Conservation (phyloP, 441 rosid species). For the Eruca vesicaria region DNA sequence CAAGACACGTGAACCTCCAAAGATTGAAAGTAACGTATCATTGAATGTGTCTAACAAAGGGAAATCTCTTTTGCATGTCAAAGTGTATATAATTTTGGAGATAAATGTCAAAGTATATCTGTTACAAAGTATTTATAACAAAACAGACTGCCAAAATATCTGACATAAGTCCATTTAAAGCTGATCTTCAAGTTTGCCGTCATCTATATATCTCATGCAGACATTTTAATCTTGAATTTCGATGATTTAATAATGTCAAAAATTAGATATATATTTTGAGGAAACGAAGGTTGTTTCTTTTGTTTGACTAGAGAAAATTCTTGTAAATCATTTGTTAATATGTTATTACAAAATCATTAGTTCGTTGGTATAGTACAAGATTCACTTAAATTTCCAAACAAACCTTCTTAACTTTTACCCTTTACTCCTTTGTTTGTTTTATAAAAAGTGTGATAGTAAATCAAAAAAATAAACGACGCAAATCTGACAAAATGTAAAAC, state of each 20-base stretch:
- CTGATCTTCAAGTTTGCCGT: not conserved
- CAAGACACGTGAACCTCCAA: not conserved
- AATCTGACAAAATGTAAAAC: conserved; percentile 2
- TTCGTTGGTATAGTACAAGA: not conserved
- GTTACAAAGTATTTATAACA: not conserved
- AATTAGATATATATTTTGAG: not conserved
- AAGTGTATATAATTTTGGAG: not conserved
- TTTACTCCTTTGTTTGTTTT: not conserved
- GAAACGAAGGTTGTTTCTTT: not conserved
- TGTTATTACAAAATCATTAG: not conserved
- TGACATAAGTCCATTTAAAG: not conserved
- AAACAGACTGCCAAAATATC: not conserved
- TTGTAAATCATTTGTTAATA: not conserved
- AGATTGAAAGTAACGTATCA: not conserved
- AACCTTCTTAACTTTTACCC: too few relatives aligned
- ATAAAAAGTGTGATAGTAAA: not conserved
- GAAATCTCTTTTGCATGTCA: not conserved
- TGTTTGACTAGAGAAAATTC: not conserved
- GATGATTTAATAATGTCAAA: not conserved
- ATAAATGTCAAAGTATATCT: not conserved
- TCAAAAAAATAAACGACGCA: not conserved
- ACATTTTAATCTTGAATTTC: not conserved
- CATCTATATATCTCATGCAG: not conserved
- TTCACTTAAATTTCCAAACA: not conserved
- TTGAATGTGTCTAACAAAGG: not conserved